A percentile compares a stretch with the other conserved stretches of the same genome.
These are phyloP conservation scores for Chaetomium strumarium DNA, from an alignment of 2,329 filamentous ascomycete species.

Conservation along the genomic window DNA sequence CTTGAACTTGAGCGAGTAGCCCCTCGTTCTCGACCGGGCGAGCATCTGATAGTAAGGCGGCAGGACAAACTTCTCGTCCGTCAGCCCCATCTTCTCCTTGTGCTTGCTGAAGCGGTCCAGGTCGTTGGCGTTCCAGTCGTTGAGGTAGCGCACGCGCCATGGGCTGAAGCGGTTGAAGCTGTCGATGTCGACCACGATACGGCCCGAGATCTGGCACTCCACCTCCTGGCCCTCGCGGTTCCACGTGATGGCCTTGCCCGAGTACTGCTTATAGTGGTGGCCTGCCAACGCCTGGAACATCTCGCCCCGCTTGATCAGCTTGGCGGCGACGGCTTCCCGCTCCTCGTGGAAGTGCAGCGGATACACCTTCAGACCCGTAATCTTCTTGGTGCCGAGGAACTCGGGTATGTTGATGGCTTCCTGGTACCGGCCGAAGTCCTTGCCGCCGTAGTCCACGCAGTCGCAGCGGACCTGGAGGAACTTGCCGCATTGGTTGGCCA, in stretches of 20 bases:
- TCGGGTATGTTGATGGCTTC: slow-evolving; percentile 33
- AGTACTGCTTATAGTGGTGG: slow-evolving; percentile 43
- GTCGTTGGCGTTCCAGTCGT: slow-evolving; percentile 32
- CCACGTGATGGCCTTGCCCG: slow-evolving; percentile 34
- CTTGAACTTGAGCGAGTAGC: slow-evolving; percentile 44
- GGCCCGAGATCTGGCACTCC: slow-evolving; percentile 30
- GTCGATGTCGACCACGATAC: slow-evolving; percentile 36
- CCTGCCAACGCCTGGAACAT: slow-evolving; percentile 41
- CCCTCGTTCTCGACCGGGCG: slow-evolving; percentile 33
- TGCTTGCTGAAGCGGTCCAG: slow-evolving; percentile 27
- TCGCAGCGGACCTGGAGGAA: slow-evolving; percentile 36
- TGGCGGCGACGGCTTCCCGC: slow-evolving; percentile 29
- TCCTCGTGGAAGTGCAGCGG: slow-evolving; percentile 41
- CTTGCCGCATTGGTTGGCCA: slow-evolving; percentile 33
- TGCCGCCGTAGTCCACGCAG: slow-evolving; percentile 45
- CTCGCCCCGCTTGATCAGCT: slow-evolving; percentile 37
- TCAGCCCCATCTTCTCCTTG: slow-evolving; percentile 20
- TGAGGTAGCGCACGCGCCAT: slow-evolving; percentile 27
- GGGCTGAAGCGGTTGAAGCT: slow-evolving; percentile 34
- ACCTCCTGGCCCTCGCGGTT: slow-evolving; percentile 31
- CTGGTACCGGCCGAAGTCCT: slow-evolving; percentile 38
- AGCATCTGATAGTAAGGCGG: slow-evolving; percentile 32
- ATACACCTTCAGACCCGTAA: slow-evolving; percentile 39
- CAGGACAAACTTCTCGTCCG: slow-evolving; percentile 22
- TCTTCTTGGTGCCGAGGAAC: slow-evolving; percentile 41